Evolutionary conservation across 73 alveolate genomes (phyloP), one percentile per base, ranked within the genome.

Genomic region (Paramecium tetraurelia): DNA sequence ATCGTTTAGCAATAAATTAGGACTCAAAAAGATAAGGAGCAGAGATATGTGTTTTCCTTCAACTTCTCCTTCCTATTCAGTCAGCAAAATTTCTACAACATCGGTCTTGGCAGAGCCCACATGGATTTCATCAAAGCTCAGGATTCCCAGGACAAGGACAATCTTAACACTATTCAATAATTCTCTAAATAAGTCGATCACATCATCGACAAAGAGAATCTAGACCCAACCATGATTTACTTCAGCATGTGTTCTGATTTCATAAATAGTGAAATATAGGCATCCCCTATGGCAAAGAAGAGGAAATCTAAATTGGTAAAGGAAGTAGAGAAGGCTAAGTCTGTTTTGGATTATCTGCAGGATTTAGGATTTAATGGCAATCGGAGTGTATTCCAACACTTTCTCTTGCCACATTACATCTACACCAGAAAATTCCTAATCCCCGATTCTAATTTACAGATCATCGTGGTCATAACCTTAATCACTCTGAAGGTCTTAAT

Each of bases 51-150:
- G 24, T 80, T 80, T 35, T 38, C 33, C 18, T 80, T 80, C 24
- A 22, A 40, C n/a, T 10, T 80, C 29, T 80, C 90, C 16, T 80
- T 44, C 57, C 8, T 80, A n/a, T 31, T 80, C 43, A 80, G 90
- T 7, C 12, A 80, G 43, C 12, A 80, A 1, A 80, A 80, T 20
- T 80, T 31, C 16, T 48, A 43, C 18, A 80, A 43, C 46, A 80
- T 80, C 1, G 90, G 90, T 40, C 48, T 80, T n/a, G 90, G 90
- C 3, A 80, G 90, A 80, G 46, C 90, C 1, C 90, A 80, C 22
- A 41, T 24, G 46, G 76, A 80, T 22, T 80, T 41, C 27, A 80
- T 80, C 9, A 20, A 41, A 21, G 57, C 48, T 1, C 24, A 80
- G 43, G 90, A 46, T 10, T 24, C 48, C 9, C 11, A 41, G 7